Conservation (phyloP, 164 flowering plant genomes). For the Buxus sempervirens region DNA sequence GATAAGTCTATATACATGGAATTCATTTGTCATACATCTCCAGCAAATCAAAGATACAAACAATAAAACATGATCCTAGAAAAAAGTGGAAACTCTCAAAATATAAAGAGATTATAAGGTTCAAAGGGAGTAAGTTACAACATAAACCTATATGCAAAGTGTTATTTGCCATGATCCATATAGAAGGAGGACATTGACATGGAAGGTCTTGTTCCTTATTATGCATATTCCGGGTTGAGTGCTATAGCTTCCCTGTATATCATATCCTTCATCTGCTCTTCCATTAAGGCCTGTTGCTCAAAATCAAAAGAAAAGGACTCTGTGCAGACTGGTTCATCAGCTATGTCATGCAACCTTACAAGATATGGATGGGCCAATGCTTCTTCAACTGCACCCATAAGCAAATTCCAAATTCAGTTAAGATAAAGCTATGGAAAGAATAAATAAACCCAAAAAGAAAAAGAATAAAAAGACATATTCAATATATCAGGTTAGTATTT, state of each 20-base stretch:
- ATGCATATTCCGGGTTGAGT: constrained; percentile 66
- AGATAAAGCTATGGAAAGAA: neutral
- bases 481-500: neutral
- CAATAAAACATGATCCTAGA: neutral
- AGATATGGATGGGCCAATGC: constrained; percentile 93
- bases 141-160: neutral
- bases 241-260: constrained; percentile 75
- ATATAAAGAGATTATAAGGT: neutral
- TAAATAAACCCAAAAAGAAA: neutral
- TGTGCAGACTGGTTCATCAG: constrained; percentile 84
- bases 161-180: neutral
- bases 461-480: neutral
- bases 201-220: constrained; percentile 2
- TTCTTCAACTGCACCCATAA: constrained; percentile 66
- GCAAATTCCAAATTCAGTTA: constrained; percentile 10
- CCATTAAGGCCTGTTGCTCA: constrained; percentile 67
- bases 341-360: constrained; percentile 74
- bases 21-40: neutral
- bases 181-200: neutral
- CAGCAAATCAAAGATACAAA: constrained; percentile 7
- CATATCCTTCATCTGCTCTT: constrained; percentile 92
- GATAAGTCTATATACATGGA: neutral
- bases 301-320: constrained; percentile 80
- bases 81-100: neutral
- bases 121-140: neutral